Base-by-base conservation (phyloP, 441 rosid species). In the Flueggea neowawraea region DNA sequence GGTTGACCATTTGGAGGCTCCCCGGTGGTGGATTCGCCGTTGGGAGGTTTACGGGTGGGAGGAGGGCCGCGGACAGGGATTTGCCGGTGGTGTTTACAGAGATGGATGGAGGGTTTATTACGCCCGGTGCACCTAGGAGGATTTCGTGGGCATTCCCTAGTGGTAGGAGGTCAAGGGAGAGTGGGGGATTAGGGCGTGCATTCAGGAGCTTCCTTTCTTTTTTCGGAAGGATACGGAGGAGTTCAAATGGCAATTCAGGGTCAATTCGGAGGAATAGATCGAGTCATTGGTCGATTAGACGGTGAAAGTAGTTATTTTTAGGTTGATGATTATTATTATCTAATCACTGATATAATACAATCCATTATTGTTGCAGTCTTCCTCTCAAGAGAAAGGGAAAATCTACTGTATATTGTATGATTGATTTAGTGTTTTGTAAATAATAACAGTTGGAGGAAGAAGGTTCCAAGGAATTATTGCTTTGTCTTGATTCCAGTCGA, bases 11-110 rank as follows among this genome's bases (percentile, higher is more conserved):
- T 36, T 85, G 90, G 90, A 76, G 87, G 68, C 66, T 85, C 10
- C 90, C 87, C 0, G 82, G 90, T 12, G 88, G 90, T 10, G 90
- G 85, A 12, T 85, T 76, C 60, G 88, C 88, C 0, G 84, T 85
- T 5, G 88, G 90, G 69, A 75, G 90, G 77, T 82, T 85, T 62
- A 62, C 75, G 5, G 82, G 84, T 10, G 81, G 83, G 10, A 77
- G 69, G 49, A 76, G 83, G 65, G 82, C 81, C 0, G 67, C 77
- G 0, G 86, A 78, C 57, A 69, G 84, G 66, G 86, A 83, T 60
- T 66, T 80, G 10, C 91, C 91, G 0, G 76, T 74, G 12, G 86
- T 85, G 16, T 85, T 78, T 53, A 85, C 91, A 0, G 91, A 85
- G 66, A 78, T 85, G 83, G 88, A 85, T 57, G 88, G 91, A 16